Conservation (phyloP, 2,329 filamentous ascomycete species). For the Cytospora paraplurivora region DNA sequence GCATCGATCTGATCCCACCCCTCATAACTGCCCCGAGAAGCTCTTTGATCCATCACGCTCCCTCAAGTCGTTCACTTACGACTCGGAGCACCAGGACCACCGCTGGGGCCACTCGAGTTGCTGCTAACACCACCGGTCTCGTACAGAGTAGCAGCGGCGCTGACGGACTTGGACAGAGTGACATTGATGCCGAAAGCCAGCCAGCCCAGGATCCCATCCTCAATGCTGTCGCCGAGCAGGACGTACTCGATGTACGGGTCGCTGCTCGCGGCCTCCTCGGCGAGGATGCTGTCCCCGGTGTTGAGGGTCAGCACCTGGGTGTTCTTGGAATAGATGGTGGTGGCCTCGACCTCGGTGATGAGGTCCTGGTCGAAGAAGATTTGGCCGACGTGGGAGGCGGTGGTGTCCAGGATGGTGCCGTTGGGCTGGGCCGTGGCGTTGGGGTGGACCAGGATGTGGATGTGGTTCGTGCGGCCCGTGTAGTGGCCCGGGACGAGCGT, state of each 20-base stretch:
- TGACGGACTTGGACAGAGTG: constrained; percentile 32
- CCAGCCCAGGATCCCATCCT: constrained; percentile 58
- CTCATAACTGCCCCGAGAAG: too few relatives aligned
- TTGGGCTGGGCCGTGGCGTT: constrained; percentile 42
- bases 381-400: constrained; percentile 63
- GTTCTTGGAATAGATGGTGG: constrained; percentile 50
- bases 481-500: constrained; percentile 51
- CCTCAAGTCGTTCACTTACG: too few relatives aligned
- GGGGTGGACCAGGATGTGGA: constrained; percentile 51
- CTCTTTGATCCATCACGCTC: background rate
- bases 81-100: constrained; percentile 26
- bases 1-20: too few relatives aligned
- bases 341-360: constrained; percentile 51
- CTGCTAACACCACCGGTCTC: constrained; percentile 40
- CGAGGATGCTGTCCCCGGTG: constrained; percentile 36
- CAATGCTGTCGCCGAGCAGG: constrained; percentile 54
- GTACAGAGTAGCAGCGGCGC: constrained; percentile 39
- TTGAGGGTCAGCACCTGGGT: constrained; percentile 46
- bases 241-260: constrained; percentile 54
- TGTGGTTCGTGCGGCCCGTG: constrained; percentile 48
- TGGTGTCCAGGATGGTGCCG: constrained; percentile 51
- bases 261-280: constrained; percentile 33
- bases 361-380: constrained; percentile 66
- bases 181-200: constrained; percentile 54
- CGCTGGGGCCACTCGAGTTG: constrained; percentile 27